Base-by-base conservation (phyloP, 2,329 filamentous ascomycete genomes). In the Paracamarosporium sp. region DNA sequence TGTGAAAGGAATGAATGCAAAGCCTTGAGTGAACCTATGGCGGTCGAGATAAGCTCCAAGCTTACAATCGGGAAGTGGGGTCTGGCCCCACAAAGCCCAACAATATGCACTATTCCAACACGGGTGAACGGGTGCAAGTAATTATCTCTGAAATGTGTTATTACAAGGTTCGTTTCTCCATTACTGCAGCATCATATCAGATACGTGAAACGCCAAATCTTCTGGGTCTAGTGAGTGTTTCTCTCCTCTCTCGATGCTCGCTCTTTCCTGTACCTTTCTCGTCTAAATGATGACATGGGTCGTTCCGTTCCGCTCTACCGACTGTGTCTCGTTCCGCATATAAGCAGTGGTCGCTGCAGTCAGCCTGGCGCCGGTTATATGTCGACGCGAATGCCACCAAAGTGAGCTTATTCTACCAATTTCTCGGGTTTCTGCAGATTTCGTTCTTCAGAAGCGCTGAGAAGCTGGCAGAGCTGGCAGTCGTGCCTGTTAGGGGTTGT, bases 31-130 rank as follows among this genome's bases (percentile, higher is more conserved):
- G n/a, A 7, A 24, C 15, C 25, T 45, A 30, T 30, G 30, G 43
- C 27, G 43, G 43, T 45, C 43, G n/a, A 45, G 30, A 30, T 45
- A 45, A 45, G 43, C 43, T 45, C 24, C 43, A 30, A 22, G 43
- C 25, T 41, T 45, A 27, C 43, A 45, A 20, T 20, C 20, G 20
- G 27, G 7, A 44, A 27, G 40, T 44, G 40, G 40, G 40, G 40
- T 44, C 25, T 22, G 4, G 15, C 43, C 43, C 24, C 43, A 45
- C 43, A 28, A 4, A 30, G 24, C 43, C 22, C 17, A 41, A 41
- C 43, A 45, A 45, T 9, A 25, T 9, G 25, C 25, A 22, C 11
- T 22, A 9, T n/a, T 13, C 41, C n/a, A n/a, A n/a, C n/a, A n/a
- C n/a, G n/a, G n/a, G n/a, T n/a, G n/a, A n/a, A n/a, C n/a, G n/a